Conservation (phyloP, 192 early-diverging fungal species). For the Gaertneriomyces sp. region DNA sequence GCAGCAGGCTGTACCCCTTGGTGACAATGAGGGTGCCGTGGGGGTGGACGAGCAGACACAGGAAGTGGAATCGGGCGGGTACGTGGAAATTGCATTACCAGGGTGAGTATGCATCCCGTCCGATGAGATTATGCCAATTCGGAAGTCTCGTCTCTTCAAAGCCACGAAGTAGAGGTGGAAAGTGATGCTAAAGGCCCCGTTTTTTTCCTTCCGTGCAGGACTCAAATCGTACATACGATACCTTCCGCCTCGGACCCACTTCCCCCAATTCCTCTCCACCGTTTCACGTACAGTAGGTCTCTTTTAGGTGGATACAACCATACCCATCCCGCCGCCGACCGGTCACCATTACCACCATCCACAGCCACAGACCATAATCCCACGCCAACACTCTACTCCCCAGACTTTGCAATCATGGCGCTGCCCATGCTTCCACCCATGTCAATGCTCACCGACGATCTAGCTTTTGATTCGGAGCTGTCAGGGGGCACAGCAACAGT, state of each 20-base stretch:
- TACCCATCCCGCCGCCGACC: no score
- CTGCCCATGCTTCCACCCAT: not conserved
- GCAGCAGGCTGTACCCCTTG: conserved; percentile 16
- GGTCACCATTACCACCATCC: no score
- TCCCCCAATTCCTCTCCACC: not conserved
- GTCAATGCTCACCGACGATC: not conserved
- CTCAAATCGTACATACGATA: conserved; percentile 1
- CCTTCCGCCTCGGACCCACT: conserved; percentile 3
- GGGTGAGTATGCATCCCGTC: not conserved
- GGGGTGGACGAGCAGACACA: not conserved
- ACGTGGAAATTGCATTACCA: conserved; percentile 6
- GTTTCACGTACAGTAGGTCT: conserved; percentile 4
- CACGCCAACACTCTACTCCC: not conserved
- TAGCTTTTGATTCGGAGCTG: conserved; percentile 6
- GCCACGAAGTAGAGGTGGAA: conserved; percentile 1
- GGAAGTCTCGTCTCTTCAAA: not conserved
- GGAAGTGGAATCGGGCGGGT: not conserved
- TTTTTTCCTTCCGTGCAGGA: not conserved
- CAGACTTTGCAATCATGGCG: conserved; percentile 20
- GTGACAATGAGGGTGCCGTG: not conserved
- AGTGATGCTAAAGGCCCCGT: not conserved
- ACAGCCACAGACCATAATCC: no score
- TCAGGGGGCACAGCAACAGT: not conserved
- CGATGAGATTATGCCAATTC: no score
- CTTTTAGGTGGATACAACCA: conserved; percentile 4